Conservation (phyloP, 2,329 filamentous ascomycete species). For the Fusarium xyrophilum region DNA sequence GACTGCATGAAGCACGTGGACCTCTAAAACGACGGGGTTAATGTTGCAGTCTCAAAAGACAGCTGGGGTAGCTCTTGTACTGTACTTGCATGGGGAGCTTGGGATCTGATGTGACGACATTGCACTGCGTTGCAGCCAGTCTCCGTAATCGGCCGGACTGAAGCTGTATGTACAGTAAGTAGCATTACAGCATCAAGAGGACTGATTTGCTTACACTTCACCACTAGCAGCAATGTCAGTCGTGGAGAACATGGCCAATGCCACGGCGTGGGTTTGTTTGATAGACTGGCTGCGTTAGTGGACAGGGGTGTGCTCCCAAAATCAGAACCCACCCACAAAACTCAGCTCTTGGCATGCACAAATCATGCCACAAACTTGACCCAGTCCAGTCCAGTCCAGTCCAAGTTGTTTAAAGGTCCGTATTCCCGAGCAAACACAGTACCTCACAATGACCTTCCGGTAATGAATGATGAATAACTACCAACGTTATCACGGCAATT, state of each 20-base stretch:
- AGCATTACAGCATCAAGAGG: neutral
- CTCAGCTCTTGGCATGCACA: constrained; percentile 13
- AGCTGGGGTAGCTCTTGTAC: neutral
- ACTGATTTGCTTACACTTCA: neutral
- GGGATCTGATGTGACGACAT: neutral
- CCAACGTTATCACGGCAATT: neutral
- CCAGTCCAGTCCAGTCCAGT: neutral
- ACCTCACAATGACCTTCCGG: neutral
- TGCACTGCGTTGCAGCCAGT: neutral
- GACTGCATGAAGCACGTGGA: neutral
- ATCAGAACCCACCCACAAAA: neutral
- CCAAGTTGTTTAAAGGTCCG: neutral
- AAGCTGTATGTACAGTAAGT: neutral
- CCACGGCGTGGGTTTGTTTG: neutral
- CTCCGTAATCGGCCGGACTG: neutral
- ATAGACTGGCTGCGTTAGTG: constrained; percentile 19
- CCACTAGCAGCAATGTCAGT: neutral
- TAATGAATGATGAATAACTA: neutral
- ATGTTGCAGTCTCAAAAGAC: neutral
- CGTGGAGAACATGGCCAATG: neutral
- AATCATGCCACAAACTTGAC: neutral
- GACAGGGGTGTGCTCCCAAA: neutral
- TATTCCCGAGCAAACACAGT: neutral
- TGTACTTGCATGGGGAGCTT: neutral
- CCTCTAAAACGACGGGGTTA: neutral